These are phyloP conservation scores for Pachyrhizus erosus DNA, from an alignment of 306 rosid genomes.

Conservation along the genomic window DNA sequence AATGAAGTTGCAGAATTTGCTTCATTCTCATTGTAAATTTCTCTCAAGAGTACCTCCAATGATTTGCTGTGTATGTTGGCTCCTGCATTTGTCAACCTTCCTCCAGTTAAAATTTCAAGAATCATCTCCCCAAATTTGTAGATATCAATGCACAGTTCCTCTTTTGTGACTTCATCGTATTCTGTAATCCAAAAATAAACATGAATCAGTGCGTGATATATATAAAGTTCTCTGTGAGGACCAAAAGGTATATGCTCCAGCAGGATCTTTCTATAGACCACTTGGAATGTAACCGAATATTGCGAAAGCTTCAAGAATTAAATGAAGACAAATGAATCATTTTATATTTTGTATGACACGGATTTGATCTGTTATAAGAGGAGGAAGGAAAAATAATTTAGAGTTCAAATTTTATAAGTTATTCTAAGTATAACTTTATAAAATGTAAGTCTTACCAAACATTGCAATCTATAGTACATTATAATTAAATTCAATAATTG, in stretches of 20 bases:
- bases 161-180: conserved; percentile 56
- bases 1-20: conserved; percentile 50
- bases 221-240: conserved; percentile 4
- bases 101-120: conserved; percentile 69
- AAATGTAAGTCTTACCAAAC: background rate
- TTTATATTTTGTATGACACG: background rate
- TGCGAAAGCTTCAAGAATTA: background rate
- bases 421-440: background rate
- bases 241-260: background rate
- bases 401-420: background rate
- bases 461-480: background rate
- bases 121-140: conserved; percentile 76
- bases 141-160: conserved; percentile 73
- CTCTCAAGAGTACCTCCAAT: conserved; percentile 63
- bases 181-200: conserved; percentile 53
- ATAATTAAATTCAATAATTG: background rate
- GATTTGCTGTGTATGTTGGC: conserved; percentile 64
- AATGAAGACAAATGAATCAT: background rate
- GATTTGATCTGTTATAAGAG: background rate
- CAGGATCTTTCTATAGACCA: background rate
- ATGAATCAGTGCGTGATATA: conserved; percentile 19
- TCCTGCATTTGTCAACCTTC: conserved; percentile 66
- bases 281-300: background rate
- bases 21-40: conserved; percentile 67
- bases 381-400: background rate